Percentiles rank a stretch among this genome's conserved stretches.
Conservation (phyloP, 2,329 filamentous ascomycete genomes). For the Cercospora citrullina region DNA sequence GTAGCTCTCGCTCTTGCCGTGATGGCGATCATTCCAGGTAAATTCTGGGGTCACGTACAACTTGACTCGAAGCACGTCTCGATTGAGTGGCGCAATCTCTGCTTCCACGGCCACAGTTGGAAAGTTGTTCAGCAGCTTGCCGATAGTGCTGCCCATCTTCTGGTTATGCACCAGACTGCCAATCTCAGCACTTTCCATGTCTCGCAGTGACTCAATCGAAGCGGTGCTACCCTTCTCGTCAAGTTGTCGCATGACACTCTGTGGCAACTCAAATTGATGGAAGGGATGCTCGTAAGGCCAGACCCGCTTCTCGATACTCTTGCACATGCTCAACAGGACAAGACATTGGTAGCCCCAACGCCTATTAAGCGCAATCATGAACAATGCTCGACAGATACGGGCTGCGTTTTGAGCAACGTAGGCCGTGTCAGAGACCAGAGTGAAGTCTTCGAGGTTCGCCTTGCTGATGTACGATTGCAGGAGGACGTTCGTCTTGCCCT, state of each 20-base stretch:
- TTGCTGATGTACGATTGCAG: constrained; percentile 92
- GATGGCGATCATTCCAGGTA: constrained; percentile 87
- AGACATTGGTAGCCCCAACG: constrained; percentile 95
- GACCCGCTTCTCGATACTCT: constrained; percentile 93
- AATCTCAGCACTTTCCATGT: constrained; percentile 92
- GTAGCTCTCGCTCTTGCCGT: constrained; percentile 93
- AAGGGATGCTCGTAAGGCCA: constrained; percentile 96
- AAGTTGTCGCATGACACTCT: constrained; percentile 77
- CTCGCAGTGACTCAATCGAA: constrained; percentile 79
- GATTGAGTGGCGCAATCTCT: constrained; percentile 91
- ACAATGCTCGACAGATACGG: constrained; percentile 88
- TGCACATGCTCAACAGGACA: constrained; percentile 85
- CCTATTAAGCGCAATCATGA: constrained; percentile 95
- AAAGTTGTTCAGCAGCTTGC: constrained; percentile 82
- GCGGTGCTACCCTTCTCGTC: constrained; percentile 73
- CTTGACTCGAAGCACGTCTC: constrained; percentile 89
- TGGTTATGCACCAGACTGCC: constrained; percentile 89
- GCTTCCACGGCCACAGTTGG: constrained; percentile 87
- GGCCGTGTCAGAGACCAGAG: constrained; percentile 83
- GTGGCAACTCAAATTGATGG: constrained; percentile 88
- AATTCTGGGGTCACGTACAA: constrained; percentile 88
- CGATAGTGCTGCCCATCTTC: constrained; percentile 78
- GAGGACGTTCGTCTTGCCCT: constrained; percentile 93
- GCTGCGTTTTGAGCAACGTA: constrained; percentile 96
- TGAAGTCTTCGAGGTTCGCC: constrained; percentile 87